A percentile compares a stretch with the other conserved stretches of the same genome.
These are phyloP conservation scores for Cercospora brassicicola DNA, from an alignment of 2,329 filamentous ascomycete genomes.

Conservation along the genomic window DNA sequence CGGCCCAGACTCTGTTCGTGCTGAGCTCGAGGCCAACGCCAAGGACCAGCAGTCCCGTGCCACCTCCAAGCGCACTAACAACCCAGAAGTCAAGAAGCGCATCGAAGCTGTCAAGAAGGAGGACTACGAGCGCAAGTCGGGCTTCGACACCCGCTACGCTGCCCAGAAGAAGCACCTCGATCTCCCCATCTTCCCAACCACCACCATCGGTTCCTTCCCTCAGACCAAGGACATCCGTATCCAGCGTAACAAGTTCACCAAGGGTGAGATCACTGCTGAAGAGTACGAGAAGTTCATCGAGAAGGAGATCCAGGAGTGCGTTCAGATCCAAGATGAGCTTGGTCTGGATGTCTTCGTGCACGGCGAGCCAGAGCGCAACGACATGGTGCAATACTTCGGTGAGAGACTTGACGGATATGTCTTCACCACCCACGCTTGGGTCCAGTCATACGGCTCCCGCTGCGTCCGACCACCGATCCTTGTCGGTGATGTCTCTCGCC, in stretches of 20 bases:
- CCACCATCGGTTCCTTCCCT: constrained; percentile 98
- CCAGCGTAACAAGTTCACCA: constrained; percentile 97
- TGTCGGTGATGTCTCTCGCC: constrained; percentile 96
- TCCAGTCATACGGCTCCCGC: constrained; percentile 96
- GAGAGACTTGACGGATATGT: constrained; percentile 95
- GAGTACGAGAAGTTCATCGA: constrained; percentile 99
- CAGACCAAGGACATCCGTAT: constrained; percentile 99
- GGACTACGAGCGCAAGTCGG: constrained; percentile 89
- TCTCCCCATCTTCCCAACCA: constrained; percentile 96
- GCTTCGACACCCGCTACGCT: constrained; percentile 79
- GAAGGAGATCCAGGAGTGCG: constrained; percentile 92
- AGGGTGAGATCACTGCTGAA: constrained; percentile 87
- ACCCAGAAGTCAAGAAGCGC: constrained; percentile 94
- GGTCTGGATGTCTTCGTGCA: constrained; percentile 96
- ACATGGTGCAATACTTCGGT: constrained; percentile 99
- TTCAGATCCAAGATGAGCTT: constrained; percentile 98
- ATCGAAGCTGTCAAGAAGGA: constrained; percentile 80
- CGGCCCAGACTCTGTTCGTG: constrained; percentile 79
- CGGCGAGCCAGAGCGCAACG: constrained; percentile 98
- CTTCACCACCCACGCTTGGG: constrained; percentile 99
- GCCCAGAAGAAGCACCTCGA: constrained; percentile 90
- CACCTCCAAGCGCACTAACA: constrained; percentile 91
- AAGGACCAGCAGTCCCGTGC: constrained; percentile 89
- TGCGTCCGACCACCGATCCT: constrained; percentile 98
- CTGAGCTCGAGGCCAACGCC: constrained; percentile 93